phyloP scores from a whole-genome alignment of 768 basidiomycete genomes.

The Leucogyrophana mollusca region DNA sequence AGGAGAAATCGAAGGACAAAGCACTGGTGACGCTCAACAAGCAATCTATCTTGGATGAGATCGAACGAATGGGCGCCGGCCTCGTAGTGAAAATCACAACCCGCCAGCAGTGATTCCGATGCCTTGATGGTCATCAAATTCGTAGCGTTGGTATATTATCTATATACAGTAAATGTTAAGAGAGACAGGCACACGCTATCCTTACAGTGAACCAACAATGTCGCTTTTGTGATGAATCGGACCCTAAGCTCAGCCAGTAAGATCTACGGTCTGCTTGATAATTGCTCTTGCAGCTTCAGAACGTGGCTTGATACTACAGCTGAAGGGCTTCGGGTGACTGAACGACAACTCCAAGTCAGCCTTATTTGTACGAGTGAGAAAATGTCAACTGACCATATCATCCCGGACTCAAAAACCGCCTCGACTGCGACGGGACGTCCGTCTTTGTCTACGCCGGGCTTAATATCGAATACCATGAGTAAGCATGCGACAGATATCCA shows the following conservation, averaged over 20 bases:
- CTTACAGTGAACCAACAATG: not conserved
- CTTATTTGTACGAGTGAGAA: too few species aligned
- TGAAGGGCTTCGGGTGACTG: slow-evolving; percentile 31
- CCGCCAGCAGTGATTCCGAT: slow-evolving; percentile 3
- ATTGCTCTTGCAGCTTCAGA: slow-evolving; percentile 23
- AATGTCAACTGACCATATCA: slow-evolving; percentile 25
- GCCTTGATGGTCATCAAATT: not conserved
- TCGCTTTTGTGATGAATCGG: too few species aligned
- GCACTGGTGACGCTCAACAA: slow-evolving; percentile 66
- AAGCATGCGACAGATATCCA: slow-evolving; percentile 33
- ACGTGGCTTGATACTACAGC: slow-evolving; percentile 28
- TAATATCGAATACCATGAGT: slow-evolving; percentile 26
- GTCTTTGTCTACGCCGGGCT: slow-evolving; percentile 16
- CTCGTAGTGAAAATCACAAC: slow-evolving; percentile 51
- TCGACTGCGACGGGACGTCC: slow-evolving; percentile 16
- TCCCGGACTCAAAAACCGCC: slow-evolving; percentile 26
- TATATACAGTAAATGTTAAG: not conserved
- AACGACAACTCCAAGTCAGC: not conserved
- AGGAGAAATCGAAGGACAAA: slow-evolving; percentile 49
- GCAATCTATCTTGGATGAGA: slow-evolving; percentile 65
- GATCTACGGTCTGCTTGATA: slow-evolving; percentile 27
- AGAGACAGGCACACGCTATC: too few species aligned
- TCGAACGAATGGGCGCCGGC: slow-evolving; percentile 71
- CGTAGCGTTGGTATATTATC: not conserved
- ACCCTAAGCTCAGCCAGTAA: slow-evolving; percentile 9